Evolutionary conservation across 371 early-diverging fungal species (phyloP), one percentile per base, ranked within the genome.

Genomic region (Circinella umbellata): DNA sequence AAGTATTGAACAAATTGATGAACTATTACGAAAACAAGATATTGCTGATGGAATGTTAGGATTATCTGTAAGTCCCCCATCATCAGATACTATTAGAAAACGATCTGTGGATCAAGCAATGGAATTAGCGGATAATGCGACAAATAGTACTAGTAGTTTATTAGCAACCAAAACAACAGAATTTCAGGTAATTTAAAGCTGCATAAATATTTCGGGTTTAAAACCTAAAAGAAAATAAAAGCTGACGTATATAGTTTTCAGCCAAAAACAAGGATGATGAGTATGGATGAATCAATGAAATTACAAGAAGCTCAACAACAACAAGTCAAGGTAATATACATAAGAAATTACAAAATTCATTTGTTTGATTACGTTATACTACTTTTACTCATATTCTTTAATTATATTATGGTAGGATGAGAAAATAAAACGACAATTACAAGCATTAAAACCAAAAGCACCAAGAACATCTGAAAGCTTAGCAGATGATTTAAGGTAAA

Each of bases 261-360:
- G 61, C 37, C 47, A 20, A 59, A 42, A 37, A 67, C 63, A 49
- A 72, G 73, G 35, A 76, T 81, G 75, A 76, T 81, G 53, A 71
- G 76, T 62, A 62, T 81, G 18, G 76, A 81, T 18, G 82, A 81
- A 63, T 81, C 82, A 0, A 67, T 81, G 37, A 64, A 77, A 57
- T 27, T 81, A 47, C 79, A 81, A 37, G 76, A 79, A 55, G 67
- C 66, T 8, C 77, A 79, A 48, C 76, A 74, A 62, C 74, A 77
- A 59, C 70, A 70, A 37, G 73, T 75, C 8, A 77, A 79, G 67
- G 68, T 74, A 64, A 51, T 35, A 63, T 1, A 64, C 18, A 11
- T 10, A 1, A 51, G 37, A 5, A 14, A 61, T 39, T n/a, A n/a
- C n/a, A n/a, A n/a, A n/a, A n/a, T n/a, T n/a, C n/a, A n/a, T n/a